Percentiles rank a stretch among this genome's conserved stretches.
phyloP scores from a whole-genome alignment of 2,329 filamentous ascomycete genomes.

The Ophiostoma ips region DNA sequence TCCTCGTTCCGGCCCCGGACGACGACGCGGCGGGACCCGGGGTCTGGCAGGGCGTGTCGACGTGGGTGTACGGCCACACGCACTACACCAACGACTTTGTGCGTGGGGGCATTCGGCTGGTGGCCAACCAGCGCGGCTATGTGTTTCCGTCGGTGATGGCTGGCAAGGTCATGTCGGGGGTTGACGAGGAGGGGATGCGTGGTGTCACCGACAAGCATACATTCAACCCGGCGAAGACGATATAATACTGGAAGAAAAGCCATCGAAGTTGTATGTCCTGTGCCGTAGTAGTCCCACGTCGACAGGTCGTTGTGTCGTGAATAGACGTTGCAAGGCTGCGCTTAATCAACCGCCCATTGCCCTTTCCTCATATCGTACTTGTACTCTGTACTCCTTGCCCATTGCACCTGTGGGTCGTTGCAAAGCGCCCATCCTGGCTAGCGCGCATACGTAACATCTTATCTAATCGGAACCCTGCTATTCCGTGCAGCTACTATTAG shows the following conservation, averaged over 20 bases:
- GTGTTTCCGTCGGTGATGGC: constrained; percentile 3
- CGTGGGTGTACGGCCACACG: constrained; percentile 38
- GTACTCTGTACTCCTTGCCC: too few species aligned
- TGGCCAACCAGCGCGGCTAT: constrained; percentile 29
- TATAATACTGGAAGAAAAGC: not conserved
- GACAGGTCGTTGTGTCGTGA: not conserved
- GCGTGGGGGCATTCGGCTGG: constrained; percentile 18
- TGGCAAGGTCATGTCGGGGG: too few species aligned
- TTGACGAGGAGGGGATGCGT: too few species aligned
- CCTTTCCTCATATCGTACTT: too few species aligned
- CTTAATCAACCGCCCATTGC: too few species aligned
- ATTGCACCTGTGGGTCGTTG: too few species aligned
- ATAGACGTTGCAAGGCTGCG: not conserved
- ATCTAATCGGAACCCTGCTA: constrained; percentile 8
- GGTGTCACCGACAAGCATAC: not conserved
- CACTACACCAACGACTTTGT: constrained; percentile 28
- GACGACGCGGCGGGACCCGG: constrained; percentile 17
- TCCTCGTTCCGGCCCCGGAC: constrained; percentile 17
- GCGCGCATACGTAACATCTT: constrained; percentile 7
- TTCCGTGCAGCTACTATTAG: too few species aligned
- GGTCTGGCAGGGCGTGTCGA: constrained; percentile 13
- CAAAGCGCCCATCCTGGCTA: constrained; percentile 3
- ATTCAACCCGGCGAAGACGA: not conserved
- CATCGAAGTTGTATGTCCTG: too few species aligned
- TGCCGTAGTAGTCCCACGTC: too few species aligned